phyloP scores from a whole-genome alignment of 148 eudicot genomes.

The Rhododendron vialii region DNA sequence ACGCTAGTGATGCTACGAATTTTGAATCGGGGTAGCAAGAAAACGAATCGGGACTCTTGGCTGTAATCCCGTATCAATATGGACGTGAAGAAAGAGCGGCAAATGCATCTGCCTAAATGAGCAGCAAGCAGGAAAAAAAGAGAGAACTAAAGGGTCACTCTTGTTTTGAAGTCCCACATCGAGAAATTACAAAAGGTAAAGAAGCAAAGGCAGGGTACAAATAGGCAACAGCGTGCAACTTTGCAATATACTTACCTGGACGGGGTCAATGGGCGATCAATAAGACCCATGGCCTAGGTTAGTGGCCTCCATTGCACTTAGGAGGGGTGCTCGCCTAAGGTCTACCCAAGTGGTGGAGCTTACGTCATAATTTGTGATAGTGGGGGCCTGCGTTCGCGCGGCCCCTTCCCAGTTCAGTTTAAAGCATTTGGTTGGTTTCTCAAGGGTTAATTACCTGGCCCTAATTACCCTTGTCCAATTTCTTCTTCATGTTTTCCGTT shows the following conservation, averaged over 20 bases:
- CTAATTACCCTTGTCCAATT: too few relatives aligned
- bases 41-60: neutral
- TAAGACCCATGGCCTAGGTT: slow-evolving; percentile 55
- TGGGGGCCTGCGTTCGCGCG: slow-evolving; percentile 77
- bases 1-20: neutral
- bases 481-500: too few relatives aligned
- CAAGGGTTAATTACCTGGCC: too few relatives aligned
- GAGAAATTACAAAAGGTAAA: neutral
- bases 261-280: slow-evolving; percentile 74
- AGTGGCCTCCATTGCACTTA: slow-evolving; percentile 63
- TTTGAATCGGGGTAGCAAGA: neutral
- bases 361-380: slow-evolving; percentile 28
- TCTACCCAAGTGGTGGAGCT: slow-evolving; percentile 40
- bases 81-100: neutral
- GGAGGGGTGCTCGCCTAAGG: slow-evolving; percentile 51
- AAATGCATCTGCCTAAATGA: neutral
- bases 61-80: neutral
- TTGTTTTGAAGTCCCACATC: neutral
- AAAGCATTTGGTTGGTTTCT: too few relatives aligned
- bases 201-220: neutral
- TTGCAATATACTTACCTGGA: slow-evolving; percentile 61
- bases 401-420: slow-evolving; percentile 22
- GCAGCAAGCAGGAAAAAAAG: neutral
- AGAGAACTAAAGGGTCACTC: neutral
- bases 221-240: neutral